Percentiles rank a stretch among this genome's conserved stretches.
phyloP scores from a whole-genome alignment of 441 rosid genomes.

The Rhodomyrtus psidioides region DNA sequence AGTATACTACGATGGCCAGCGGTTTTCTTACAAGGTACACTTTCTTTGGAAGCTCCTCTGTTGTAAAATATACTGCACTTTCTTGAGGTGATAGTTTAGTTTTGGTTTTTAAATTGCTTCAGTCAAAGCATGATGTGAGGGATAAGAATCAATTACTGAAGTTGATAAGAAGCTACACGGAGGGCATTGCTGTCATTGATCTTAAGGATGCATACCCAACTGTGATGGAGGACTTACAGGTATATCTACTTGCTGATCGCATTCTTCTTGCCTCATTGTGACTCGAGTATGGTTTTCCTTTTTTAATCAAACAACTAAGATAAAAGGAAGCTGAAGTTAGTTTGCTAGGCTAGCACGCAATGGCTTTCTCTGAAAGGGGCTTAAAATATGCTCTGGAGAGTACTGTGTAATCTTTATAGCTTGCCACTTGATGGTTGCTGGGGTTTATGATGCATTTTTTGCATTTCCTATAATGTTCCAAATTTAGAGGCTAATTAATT shows the following conservation, averaged over 20 bases:
- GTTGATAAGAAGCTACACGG: conserved; percentile 44
- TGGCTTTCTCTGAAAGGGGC: neutral
- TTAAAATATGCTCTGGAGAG: neutral
- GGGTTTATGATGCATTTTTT: neutral
- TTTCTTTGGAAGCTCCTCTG: neutral
- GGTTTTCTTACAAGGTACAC: conserved; percentile 86
- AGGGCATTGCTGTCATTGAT: conserved; percentile 71
- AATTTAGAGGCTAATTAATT: neutral
- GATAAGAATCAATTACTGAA: conserved; percentile 58
- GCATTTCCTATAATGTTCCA: neutral
- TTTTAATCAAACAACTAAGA: neutral
- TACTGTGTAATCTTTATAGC: neutral
- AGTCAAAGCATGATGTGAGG: conserved; percentile 75
- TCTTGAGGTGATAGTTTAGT: neutral
- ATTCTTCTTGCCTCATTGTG: neutral
- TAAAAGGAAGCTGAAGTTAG: neutral
- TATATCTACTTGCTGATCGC: conserved; percentile 5
- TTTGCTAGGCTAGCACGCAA: neutral
- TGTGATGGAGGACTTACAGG: conserved; percentile 85
- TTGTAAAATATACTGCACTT: neutral
- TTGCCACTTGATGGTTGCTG: neutral
- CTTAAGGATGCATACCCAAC: conserved; percentile 86
- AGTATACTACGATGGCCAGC: conserved; percentile 61
- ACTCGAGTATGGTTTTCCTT: neutral
- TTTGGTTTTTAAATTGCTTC: conserved; percentile 6